phyloP scores from a whole-genome alignment of 192 early-diverging fungal species.

The Spinellus fusiger region DNA sequence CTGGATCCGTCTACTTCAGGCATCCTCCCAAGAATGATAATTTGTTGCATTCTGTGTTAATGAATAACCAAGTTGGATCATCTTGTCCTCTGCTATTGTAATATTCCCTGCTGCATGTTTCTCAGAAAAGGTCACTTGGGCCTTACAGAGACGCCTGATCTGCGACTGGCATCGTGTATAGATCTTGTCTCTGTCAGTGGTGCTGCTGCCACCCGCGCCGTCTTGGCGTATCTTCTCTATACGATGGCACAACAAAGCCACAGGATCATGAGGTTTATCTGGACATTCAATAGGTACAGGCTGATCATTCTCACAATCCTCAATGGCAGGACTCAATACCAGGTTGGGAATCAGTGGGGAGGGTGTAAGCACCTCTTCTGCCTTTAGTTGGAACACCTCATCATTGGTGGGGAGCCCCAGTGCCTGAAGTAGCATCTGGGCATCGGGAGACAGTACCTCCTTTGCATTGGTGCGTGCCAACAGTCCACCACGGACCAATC shows the following conservation, averaged over 20 bases:
- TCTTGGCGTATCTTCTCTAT: constrained; percentile 10
- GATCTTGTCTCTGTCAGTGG: not conserved
- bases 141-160: not conserved
- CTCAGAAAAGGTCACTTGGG: not conserved
- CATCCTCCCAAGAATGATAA: not conserved
- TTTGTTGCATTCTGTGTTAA: not conserved
- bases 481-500: not conserved
- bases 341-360: not conserved
- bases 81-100: constrained; percentile 1
- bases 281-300: not conserved
- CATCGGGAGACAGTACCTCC: constrained; percentile 12
- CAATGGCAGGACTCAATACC: not conserved
- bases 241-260: constrained; percentile 3
- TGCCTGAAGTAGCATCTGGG: constrained; percentile 12
- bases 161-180: constrained; percentile 12
- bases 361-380: not conserved
- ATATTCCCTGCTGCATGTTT: constrained; percentile 1
- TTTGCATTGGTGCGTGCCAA: constrained; percentile 6
- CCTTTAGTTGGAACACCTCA: not conserved
- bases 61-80: constrained; percentile 16
- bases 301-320: not conserved
- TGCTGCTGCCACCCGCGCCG: not conserved
- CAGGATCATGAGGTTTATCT: not conserved
- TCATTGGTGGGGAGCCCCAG: constrained; percentile 10
- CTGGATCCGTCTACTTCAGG: too few relatives aligned